Base-by-base conservation (phyloP, 257 asterid genomes). In the Ilex asprella region DNA sequence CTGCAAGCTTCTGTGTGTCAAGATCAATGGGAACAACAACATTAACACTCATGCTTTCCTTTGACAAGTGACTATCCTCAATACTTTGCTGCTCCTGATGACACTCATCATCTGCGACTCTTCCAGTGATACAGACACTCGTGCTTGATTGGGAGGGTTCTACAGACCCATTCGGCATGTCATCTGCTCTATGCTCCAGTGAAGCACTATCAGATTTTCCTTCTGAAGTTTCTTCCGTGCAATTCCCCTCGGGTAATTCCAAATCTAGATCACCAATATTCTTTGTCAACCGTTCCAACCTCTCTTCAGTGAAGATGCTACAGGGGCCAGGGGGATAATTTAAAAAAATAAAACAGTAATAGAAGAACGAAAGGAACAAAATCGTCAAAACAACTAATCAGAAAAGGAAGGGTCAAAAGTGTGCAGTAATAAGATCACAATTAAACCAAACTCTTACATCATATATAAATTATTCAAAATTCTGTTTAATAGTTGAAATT, bases 251-350 rank as follows among this genome's bases (percentile, higher is more conserved):
- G 9, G 82, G 81, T 58, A 79, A 68, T 65, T 82, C 91, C 39
- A 85, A 70, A 75, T 83, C 86, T 83, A 93, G 74, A 68, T 76
- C 76, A 61, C 73, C 72, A 64, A 87, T 72, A 77, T 81, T 91
- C 77, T 84, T 87, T 31, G 91, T 84, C 52, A 93, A 70, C 32
- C 95, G 79, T 67, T 84, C 97, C 82, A 93, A 67, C 73, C 99
- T 87, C 82, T 93, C 99, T 76, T 93, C 96, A 30, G 80, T 75
- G 61, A 93, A 89, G 75, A 93, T 87, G 84, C 99, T 93, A 71
- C 75, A 69, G 27, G 57, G 27, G 27, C 27, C 27, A 21, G 27
- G 41, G 41, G 41, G 41, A 15, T 7, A 53, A 46, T 46, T 46
- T 46, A 2, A 10, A 46, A 46, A 59, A 44, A 66, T 47, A 68